phyloP scores from a whole-genome alignment of 2,329 filamentous ascomycete genomes.

The Geosmithia putterillii region DNA sequence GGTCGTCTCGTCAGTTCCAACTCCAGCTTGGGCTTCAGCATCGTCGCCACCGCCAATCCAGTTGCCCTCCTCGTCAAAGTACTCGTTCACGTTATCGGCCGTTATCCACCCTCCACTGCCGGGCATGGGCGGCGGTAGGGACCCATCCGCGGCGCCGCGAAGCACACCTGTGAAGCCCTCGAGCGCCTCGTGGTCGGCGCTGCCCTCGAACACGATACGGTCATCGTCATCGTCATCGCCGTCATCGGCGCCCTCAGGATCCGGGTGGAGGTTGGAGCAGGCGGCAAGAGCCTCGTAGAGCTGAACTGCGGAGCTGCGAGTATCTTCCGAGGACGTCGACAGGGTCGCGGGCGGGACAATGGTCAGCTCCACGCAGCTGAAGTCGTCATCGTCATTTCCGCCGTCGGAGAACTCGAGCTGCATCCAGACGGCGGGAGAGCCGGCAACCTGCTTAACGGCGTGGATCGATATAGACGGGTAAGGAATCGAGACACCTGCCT shows the following conservation, averaged over 20 bases:
- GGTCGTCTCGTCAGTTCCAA: conserved; percentile 43
- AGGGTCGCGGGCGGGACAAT: conserved; percentile 36
- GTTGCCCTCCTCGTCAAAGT: conserved; percentile 70
- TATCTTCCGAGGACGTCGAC: conserved; percentile 4
- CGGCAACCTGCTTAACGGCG: conserved; percentile 50
- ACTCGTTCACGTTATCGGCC: conserved; percentile 78
- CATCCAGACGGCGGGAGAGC: conserved; percentile 46
- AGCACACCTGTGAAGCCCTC: conserved; percentile 46
- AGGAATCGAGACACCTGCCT: conserved; percentile 53
- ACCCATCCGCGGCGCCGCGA: conserved; percentile 31
- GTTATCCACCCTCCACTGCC: conserved; percentile 80
- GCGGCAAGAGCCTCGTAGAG: conserved; percentile 60
- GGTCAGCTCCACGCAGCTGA: conserved; percentile 54
- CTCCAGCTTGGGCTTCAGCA: conserved; percentile 17
- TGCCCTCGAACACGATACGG: conserved; percentile 44
- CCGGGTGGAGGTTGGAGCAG: conserved; percentile 67
- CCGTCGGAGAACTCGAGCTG: conserved; percentile 53
- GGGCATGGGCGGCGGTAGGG: conserved; percentile 54
- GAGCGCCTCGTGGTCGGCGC: conserved; percentile 34
- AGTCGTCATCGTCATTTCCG: conserved; percentile 48
- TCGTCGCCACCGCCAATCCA: conserved; percentile 44
- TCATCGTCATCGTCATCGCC: conserved; percentile 44
- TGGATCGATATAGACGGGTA: conserved; percentile 68
- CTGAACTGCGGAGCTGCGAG: conserved; percentile 14
- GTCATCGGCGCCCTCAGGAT: conserved; percentile 48